Percentiles rank a stretch among this genome's conserved stretches.
These are phyloP conservation scores for Aphelidium insulamus DNA, from an alignment of 371 early-diverging fungal species.

Conservation along the genomic window DNA sequence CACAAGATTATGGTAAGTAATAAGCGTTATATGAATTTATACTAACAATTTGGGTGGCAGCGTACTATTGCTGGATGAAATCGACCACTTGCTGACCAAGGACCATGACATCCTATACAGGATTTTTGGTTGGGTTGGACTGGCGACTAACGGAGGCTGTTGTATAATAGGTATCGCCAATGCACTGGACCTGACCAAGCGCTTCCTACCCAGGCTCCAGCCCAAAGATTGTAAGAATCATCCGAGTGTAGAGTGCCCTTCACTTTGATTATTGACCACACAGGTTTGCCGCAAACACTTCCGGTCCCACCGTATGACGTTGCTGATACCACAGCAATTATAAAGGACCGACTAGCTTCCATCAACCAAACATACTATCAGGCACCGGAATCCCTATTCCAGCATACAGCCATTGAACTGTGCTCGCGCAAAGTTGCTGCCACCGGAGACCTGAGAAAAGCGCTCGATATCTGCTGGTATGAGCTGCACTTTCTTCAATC, in stretches of 20 bases:
- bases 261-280: conserved; percentile 1
- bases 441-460: conserved; percentile 75
- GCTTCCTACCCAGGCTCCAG: conserved; percentile 63
- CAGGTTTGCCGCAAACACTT: conserved; percentile 47
- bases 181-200: conserved; percentile 68
- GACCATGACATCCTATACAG: conserved; percentile 68
- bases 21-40: too few species aligned
- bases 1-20: too few species aligned
- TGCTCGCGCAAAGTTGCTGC: conserved; percentile 77
- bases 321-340: conserved; percentile 52
- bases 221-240: conserved; percentile 35
- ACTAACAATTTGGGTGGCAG: too few species aligned
- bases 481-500: too few species aligned
- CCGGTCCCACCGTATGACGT: conserved; percentile 70
- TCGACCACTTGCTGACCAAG: conserved; percentile 57
- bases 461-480: conserved; percentile 69
- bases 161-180: conserved; percentile 98
- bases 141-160: too few species aligned
- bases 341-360: conserved; percentile 43
- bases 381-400: conserved; percentile 28
- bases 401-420: conserved; percentile 64
- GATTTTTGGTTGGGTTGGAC: conserved; percentile 54
- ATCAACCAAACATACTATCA: conserved; percentile 4
- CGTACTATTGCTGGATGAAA: conserved; percentile 72
- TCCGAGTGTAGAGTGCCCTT: neutral